phyloP scores from a whole-genome alignment of 441 rosid species.

The Eutrema salsugineum region DNA sequence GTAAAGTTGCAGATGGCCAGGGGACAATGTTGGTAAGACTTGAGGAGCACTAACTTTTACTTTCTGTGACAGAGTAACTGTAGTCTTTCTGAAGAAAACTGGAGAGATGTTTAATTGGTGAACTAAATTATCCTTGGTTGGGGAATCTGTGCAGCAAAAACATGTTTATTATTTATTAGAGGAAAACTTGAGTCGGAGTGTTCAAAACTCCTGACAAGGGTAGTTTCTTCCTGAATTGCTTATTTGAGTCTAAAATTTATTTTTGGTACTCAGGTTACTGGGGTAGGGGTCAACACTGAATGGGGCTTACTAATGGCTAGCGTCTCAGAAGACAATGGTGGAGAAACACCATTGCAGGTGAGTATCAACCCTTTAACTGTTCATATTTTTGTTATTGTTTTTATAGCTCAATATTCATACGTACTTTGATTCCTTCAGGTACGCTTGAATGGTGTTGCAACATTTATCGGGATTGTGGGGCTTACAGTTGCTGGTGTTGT shows the following conservation, averaged over 20 bases:
- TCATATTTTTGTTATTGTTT: not conserved
- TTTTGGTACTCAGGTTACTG: conserved; percentile 58
- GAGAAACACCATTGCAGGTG: conserved; percentile 99
- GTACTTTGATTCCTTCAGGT: conserved; percentile 45
- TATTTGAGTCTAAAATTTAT: not conserved
- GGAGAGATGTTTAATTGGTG: not conserved
- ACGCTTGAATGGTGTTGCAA: conserved; percentile 93
- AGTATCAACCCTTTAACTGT: conserved; percentile 1
- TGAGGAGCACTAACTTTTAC: not conserved
- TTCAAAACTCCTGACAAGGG: not conserved
- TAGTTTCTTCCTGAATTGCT: not conserved
- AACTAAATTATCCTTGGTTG: not conserved
- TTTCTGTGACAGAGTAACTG: conserved; percentile 8
- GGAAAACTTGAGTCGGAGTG: not conserved
- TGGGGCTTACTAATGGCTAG: conserved; percentile 98
- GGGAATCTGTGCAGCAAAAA: not conserved
- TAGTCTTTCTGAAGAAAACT: not conserved
- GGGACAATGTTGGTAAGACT: conserved; percentile 89
- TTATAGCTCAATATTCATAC: not conserved
- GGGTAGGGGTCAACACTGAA: conserved; percentile 93
- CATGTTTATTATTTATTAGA: not conserved
- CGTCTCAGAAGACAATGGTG: conserved; percentile 94
- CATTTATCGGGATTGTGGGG: conserved; percentile 92
- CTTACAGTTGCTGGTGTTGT: conserved; percentile 81
- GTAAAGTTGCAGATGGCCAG: conserved; percentile 97